phyloP scores from a whole-genome alignment of 805 yeast genomes.

The Candida hungchunana region DNA sequence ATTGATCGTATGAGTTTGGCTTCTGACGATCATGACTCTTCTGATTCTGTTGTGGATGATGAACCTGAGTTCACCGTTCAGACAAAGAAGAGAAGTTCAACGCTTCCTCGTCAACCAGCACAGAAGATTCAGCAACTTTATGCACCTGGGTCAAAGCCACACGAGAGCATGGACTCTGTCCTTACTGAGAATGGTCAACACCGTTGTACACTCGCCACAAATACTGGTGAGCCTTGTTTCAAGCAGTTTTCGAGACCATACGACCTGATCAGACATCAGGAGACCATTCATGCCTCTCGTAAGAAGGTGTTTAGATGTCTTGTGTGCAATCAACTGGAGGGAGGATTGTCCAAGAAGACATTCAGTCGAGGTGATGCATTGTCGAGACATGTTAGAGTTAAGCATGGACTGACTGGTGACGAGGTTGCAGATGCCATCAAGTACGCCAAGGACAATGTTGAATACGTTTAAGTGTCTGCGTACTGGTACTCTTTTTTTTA shows the following conservation, averaged over 20 bases:
- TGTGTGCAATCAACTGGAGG: constrained; percentile 47
- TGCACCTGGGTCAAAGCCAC: background rate
- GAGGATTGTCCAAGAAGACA: constrained; percentile 52
- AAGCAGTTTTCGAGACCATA: constrained; percentile 91
- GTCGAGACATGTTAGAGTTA: constrained; percentile 87
- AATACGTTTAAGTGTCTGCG: constrained; percentile 33
- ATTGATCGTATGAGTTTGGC: constrained; percentile 40
- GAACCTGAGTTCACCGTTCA: constrained; percentile 8
- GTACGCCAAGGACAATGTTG: constrained; percentile 75
- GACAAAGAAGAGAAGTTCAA: constrained; percentile 3
- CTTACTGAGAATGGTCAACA: constrained; percentile 26
- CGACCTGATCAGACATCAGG: constrained; percentile 92
- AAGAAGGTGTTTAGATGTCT: constrained; percentile 83
- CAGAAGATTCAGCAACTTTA: background rate
- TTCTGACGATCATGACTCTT: constrained; percentile 31
- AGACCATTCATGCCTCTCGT: constrained; percentile 88
- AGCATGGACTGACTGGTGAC: constrained; percentile 68
- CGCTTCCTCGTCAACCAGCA: constrained; percentile 2
- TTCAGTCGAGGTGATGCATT: constrained; percentile 93
- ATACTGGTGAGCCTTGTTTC: constrained; percentile 59
- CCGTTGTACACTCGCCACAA: constrained; percentile 59
- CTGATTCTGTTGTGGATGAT: constrained; percentile 23
- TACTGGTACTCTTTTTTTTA: background rate
- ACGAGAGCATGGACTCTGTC: background rate
- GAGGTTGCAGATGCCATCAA: constrained; percentile 70